phyloP scores from a whole-genome alignment of 176 grass and related monocot genomes.

The Cenchrus americanus region DNA sequence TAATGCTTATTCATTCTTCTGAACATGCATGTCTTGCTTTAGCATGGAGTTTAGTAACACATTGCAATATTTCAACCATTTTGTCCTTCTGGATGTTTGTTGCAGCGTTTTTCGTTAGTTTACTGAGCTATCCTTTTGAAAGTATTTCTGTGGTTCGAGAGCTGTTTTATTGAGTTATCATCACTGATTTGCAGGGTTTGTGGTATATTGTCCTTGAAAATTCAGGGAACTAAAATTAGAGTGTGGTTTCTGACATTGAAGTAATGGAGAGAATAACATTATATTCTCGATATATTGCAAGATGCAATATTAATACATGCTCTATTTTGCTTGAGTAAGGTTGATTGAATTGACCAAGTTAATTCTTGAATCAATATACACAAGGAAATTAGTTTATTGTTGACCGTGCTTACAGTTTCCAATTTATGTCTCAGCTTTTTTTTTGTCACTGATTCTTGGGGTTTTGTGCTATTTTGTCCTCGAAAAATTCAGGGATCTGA shows the following conservation, averaged over 20 bases:
- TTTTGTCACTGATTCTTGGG: not conserved
- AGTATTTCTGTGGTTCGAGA: not conserved
- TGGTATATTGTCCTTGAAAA: not conserved
- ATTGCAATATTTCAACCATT: not conserved
- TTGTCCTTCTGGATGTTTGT: not conserved
- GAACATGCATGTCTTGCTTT: not conserved
- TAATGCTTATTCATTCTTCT: not conserved
- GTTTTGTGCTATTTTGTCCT: not conserved
- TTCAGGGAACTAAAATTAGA: not conserved
- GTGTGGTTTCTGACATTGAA: not conserved
- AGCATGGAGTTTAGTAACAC: not conserved
- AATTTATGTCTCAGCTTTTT: not conserved
- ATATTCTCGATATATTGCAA: too few species aligned
- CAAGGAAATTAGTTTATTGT: not conserved
- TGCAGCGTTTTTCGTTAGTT: slow-evolving; percentile 7
- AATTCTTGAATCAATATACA: not conserved
- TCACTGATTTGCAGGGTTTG: not conserved
- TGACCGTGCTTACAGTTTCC: not conserved
- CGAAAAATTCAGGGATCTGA: not conserved
- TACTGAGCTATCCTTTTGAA: not conserved
- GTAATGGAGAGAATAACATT: not conserved
- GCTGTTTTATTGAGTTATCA: not conserved
- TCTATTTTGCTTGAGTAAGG: not conserved
- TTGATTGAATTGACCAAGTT: not conserved
- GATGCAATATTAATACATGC: too few species aligned